A percentile compares a stretch with the other conserved stretches of the same genome.
These are phyloP conservation scores for Datisca glomerata DNA, from an alignment of 306 rosid species.

Conservation along the genomic window DNA sequence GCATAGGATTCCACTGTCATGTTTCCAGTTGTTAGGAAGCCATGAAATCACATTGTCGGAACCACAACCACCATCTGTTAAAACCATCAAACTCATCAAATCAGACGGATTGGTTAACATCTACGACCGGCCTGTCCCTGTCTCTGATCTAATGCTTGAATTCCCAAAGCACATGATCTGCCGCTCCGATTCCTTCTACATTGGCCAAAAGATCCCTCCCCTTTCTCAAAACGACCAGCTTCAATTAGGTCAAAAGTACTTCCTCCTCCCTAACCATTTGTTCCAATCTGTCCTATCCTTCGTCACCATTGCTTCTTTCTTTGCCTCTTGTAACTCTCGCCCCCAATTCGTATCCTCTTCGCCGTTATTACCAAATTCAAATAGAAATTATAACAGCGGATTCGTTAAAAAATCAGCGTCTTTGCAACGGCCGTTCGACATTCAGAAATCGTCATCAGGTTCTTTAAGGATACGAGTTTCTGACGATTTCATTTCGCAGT, in stretches of 20 bases:
- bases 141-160: constrained; percentile 12
- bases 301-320: constrained; percentile 25
- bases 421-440: constrained; percentile 16
- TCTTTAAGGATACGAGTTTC: constrained; percentile 25
- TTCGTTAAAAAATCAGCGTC: constrained; percentile 18
- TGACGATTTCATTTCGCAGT: constrained; percentile 29
- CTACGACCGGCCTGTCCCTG: constrained; percentile 18
- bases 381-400: background rate
- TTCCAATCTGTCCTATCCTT: constrained; percentile 30
- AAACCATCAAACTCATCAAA: constrained; percentile 19
- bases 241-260: constrained; percentile 28
- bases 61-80: background rate
- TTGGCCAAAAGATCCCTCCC: constrained; percentile 35
- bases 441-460: constrained; percentile 23
- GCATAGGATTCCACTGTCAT: constrained; percentile 8
- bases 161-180: constrained; percentile 29
- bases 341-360: too few relatives aligned
- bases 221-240: constrained; percentile 24
- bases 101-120: constrained; percentile 20
- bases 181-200: constrained; percentile 24
- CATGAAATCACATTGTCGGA: background rate
- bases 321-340: too few relatives aligned
- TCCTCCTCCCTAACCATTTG: constrained; percentile 24
- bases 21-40: constrained; percentile 14
- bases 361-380: background rate